A percentile compares a stretch with the other conserved stretches of the same genome.
Evolutionary conservation across 768 basidiomycete genomes (phyloP).

Genomic region (Clitopilus passeckerianus): DNA sequence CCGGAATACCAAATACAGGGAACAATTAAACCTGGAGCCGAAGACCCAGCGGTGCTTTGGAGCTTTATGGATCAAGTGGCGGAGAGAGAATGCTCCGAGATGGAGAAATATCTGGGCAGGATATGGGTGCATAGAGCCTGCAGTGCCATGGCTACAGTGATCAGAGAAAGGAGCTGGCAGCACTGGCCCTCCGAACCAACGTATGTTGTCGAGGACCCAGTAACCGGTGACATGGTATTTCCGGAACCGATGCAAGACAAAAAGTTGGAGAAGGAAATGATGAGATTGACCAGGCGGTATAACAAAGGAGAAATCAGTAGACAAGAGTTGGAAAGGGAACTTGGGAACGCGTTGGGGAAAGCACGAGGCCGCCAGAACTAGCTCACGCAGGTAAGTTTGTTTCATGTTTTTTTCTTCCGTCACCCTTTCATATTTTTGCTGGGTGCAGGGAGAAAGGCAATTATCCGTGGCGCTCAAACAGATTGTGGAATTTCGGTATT

Average conservation of each 20-base stretch:
- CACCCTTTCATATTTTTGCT: no score
- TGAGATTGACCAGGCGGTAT: not conserved
- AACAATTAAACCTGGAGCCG: slow-evolving; percentile 7
- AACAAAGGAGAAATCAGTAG: not conserved
- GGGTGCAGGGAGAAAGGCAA: no score
- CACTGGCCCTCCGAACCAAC: slow-evolving; percentile 18
- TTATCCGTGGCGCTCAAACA: no score
- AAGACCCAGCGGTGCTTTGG: slow-evolving; percentile 5
- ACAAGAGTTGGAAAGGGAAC: not conserved
- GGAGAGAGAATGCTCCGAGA: slow-evolving; percentile 11
- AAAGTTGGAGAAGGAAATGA: slow-evolving; percentile 4
- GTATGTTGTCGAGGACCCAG: not conserved
- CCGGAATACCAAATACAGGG: slow-evolving; percentile 16
- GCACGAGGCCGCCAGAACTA: no score
- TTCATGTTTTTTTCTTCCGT: no score
- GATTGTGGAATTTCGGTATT: no score
- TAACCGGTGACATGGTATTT: not conserved
- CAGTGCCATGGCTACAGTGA: slow-evolving; percentile 3
- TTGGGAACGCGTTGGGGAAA: not conserved
- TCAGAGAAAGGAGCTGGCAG: slow-evolving; percentile 12
- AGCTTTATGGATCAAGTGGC: slow-evolving; percentile 26
- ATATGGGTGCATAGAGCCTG: slow-evolving; percentile 7
- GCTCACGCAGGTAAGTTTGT: no score
- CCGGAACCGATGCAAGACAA: slow-evolving; percentile 6
- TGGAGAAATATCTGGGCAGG: slow-evolving; percentile 17